Evolutionary conservation across 768 basidiomycete genomes (phyloP), one percentile per base, ranked within the genome.

Genomic region (Termitomyces sp.): DNA sequence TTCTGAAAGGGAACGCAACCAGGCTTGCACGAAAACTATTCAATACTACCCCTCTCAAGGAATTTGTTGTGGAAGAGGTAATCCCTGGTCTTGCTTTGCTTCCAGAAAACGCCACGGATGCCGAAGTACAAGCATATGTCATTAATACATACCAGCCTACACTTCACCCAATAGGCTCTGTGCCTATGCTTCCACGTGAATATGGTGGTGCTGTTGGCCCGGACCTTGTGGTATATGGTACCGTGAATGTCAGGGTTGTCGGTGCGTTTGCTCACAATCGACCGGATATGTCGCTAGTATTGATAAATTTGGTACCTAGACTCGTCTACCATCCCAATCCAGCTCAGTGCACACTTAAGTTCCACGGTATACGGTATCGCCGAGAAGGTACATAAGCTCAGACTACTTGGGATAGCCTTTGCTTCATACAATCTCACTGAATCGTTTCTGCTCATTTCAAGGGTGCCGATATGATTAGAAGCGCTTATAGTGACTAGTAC

Each of bases 121-220:
- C 56, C 1, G 36, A 63, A 55, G 22, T 44, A n/a, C 62, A 63
- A 40, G 53, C 26, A 0, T 55, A 22, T 42, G 55, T 54, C 2
- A n/a, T 34, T 26, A 52, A 37, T 39, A 32, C 42, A 2, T 63
- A 57, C 22, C 30, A n/a, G 14, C 40, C 58, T 20, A 42, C 37
- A 0, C 26, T 59, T 40, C 62, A 63, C 43, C 62, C 62, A 0
- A 52, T 63, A 27, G 62, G 62, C 5, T 50, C 62, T 18, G 58
- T 63, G 13, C 36, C 62, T 26, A 60, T 63, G 62, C 62, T 63
- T 37, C 62, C 62, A 4, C 51, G 53, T 13, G 37, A 55, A 24
- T 37, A 47, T 5, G 62, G 62, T 8, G 62, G 62, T 14, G 62
- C 62, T 0, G 62, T 63, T 27, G 58, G 62, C 14, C 58, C 62